Evolutionary conservation across 345 rosid species (phyloP).

Genomic region (Aurinia saxatilis): DNA sequence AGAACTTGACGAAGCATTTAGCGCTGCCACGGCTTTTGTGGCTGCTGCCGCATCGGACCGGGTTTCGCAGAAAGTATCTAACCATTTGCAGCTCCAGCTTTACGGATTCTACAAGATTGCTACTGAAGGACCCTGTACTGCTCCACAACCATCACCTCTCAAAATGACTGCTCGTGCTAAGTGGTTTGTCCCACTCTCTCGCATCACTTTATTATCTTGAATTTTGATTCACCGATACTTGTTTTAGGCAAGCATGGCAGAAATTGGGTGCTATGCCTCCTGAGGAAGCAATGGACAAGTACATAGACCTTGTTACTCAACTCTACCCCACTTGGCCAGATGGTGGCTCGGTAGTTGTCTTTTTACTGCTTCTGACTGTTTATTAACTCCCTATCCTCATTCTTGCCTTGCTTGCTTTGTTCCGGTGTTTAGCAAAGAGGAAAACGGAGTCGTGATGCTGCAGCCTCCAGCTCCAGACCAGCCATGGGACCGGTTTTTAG

Average conservation of each 20-base stretch:
- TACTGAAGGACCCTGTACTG: slow-evolving; percentile 80
- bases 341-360: slow-evolving; percentile 41
- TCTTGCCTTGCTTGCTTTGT: neutral
- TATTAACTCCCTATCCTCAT: neutral
- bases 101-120: slow-evolving; percentile 85
- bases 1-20: slow-evolving; percentile 76
- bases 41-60: slow-evolving; percentile 63
- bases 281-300: slow-evolving; percentile 91
- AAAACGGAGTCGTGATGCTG: slow-evolving; percentile 37
- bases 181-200: slow-evolving; percentile 40
- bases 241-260: slow-evolving; percentile 87
- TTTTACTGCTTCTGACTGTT: neutral
- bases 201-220: too few relatives aligned
- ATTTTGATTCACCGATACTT: too few relatives aligned
- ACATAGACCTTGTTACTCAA: slow-evolving; percentile 76
- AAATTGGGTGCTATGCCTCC: slow-evolving; percentile 92
- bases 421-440: slow-evolving; percentile 35
- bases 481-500: slow-evolving; percentile 96
- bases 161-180: slow-evolving; percentile 92
- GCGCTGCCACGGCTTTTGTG: slow-evolving; percentile 76
- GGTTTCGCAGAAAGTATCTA: slow-evolving; percentile 48
- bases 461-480: slow-evolving; percentile 35
- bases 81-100: slow-evolving; percentile 62
- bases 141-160: slow-evolving; percentile 82
- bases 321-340: slow-evolving; percentile 76